Evolutionary conservation across 345 rosid genomes (phyloP).

Genomic region (Arabidopsis suecica): DNA sequence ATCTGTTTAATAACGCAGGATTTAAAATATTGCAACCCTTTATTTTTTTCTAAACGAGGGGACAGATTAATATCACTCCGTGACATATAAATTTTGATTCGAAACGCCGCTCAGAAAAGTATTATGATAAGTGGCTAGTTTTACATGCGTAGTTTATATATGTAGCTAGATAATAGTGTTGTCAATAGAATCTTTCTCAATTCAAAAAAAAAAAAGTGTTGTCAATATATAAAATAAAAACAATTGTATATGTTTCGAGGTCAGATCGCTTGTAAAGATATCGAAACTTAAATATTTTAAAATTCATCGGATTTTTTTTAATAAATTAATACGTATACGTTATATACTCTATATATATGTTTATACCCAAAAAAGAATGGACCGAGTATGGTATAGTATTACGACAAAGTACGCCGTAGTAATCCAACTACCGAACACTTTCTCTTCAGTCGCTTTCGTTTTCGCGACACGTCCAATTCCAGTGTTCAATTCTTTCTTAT

Average conservation of each 20-base stretch:
- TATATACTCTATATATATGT: slow-evolving; percentile 9
- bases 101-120: background rate
- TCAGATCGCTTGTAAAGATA: background rate
- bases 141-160: background rate
- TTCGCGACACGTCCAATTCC: slow-evolving; percentile 29
- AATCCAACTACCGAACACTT: slow-evolving; percentile 24
- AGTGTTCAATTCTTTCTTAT: slow-evolving; percentile 34
- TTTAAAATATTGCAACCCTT: background rate
- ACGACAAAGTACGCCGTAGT: slow-evolving; percentile 34
- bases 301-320: background rate
- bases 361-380: background rate
- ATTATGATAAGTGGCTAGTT: background rate
- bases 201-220: too few relatives aligned
- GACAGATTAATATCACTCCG: slow-evolving; percentile 15
- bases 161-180: background rate
- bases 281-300: background rate
- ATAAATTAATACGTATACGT: slow-evolving; percentile 13
- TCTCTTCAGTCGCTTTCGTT: slow-evolving; percentile 40
- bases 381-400: slow-evolving; percentile 13
- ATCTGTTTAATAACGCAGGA: background rate
- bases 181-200: too few relatives aligned
- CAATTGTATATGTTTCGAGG: background rate
- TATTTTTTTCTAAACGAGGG: background rate
- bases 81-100: slow-evolving; percentile 15
- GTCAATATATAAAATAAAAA: background rate